Evolutionary conservation across 148 eudicot species (phyloP), one percentile per base, ranked within the genome.

Genomic region (Linanthus parryae): DNA sequence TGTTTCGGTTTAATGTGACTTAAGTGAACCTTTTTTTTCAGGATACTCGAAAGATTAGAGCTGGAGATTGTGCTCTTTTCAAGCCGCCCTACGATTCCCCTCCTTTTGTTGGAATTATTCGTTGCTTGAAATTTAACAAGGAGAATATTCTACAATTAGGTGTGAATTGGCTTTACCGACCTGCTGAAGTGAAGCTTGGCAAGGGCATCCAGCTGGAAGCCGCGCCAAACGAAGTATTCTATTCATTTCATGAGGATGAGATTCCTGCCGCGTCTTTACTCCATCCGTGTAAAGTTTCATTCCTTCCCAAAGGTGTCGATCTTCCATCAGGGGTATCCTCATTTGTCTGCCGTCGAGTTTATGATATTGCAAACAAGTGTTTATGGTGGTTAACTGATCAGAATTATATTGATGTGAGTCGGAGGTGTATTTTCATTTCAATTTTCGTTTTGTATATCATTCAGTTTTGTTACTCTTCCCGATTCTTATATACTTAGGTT

Each of bases 251-350:
- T 54, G 75, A 73, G 78, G 95, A 80, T 75, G 85, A 87, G 77
- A 78, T 73, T 64, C 76, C 87, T 64, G 94, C 90, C 73, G 90
- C 91, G 30, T 84, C 95, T 17, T 63, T 88, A 63, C 80, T 88
- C 34, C 94, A 84, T 82, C 95, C 87, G 36, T 92, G 96, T 73
- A 91, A 79, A 79, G 95, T 91, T 48, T 72, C 95, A 54, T 86
- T 84, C 60, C 72, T 84, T 52, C 85, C 73, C 58, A 79, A 72
- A 75, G 90, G 94, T 67, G 85, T 57, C 73, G 94, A 81, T 57
- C 82, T 92, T 68, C 96, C 90, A 23, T 29, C 78, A 45, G 87
- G 89, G 65, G 54, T 68, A 57, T 80, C 81, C 59, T 76, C 96
- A 62, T 84, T 82, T 70, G 81, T 88, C 61, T 88, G 96, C 60